Base-by-base conservation (phyloP, 176 grass and related monocot species). In the Oryza glumipatula region DNA sequence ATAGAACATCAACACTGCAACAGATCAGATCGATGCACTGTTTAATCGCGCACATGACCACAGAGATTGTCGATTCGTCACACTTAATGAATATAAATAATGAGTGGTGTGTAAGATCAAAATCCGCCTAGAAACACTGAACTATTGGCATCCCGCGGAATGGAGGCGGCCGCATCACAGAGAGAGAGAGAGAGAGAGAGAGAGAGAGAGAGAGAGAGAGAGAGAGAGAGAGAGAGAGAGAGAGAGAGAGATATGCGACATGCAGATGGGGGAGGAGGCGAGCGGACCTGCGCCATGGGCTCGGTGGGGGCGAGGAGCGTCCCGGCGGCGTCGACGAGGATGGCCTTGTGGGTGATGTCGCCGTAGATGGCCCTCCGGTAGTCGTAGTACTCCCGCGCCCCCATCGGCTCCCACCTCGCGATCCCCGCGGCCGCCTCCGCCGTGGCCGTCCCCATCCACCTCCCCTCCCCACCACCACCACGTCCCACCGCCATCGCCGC, bases 321-420 rank as follows among this genome's bases (percentile, higher is more conserved):
- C 65, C 96, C 96, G 32, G 92, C 96, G 61, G 91, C 96, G 79
- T 98, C 96, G 51, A 98, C 96, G 77, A 98, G 86, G 73, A 98
- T 83, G 41, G 96, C 96, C 78, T 93, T 94, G 67, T 98, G 96
- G 26, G 96, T 98, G 89, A 98, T 95, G 39, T 95, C 93, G 26
- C 96, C 96, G 83, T 98, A 98, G 38, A 98, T 85, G 41, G 96
- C 88, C 71, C 89, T 64, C n/a, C 96, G 86, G 83, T 98, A 95
- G 69, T 98, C 93, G 82, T 94, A 88, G 83, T 98, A 98, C 83
- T 98, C 96, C 74, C 83, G 84, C 21, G 91, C 87, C 2, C 90
- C 95, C 78, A 86, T 76, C 70, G 81, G 61, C 73, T 95, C 93
- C 93, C 96, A 94, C 70, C 79, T 36, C 77, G 72, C 86, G 64